Percentiles rank a stretch among this genome's conserved stretches.
Conservation (phyloP, 2,329 filamentous ascomycete species). For the Paracoccidioides lutzii region DNA sequence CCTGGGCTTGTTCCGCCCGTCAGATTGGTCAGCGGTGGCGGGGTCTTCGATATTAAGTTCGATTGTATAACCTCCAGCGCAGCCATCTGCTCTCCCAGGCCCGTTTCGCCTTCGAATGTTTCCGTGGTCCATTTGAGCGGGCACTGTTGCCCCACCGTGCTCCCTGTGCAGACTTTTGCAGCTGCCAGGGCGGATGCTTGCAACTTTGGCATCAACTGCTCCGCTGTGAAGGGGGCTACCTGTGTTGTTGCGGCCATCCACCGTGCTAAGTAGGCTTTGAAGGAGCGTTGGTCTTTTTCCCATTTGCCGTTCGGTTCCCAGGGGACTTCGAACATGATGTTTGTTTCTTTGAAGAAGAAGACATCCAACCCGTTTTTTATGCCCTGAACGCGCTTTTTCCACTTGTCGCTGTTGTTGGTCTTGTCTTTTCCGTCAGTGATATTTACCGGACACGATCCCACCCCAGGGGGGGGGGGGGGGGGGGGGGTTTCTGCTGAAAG, state of each 20-base stretch:
- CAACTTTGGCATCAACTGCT: constrained; percentile 46
- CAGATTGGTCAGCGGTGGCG: constrained; percentile 38
- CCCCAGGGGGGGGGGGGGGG: background rate
- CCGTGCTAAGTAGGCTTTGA: constrained; percentile 57
- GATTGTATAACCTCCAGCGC: constrained; percentile 52
- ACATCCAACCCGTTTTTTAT: constrained; percentile 39
- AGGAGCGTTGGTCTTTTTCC: constrained; percentile 58
- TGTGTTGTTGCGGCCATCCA: constrained; percentile 51
- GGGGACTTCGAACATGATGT: constrained; percentile 50
- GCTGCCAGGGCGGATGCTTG: constrained; percentile 47
- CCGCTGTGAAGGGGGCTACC: constrained; percentile 47
- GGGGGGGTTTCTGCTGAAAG: background rate
- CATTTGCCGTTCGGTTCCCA: constrained; percentile 52
- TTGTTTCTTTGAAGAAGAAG: constrained; percentile 39
- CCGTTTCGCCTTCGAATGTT: constrained; percentile 43
- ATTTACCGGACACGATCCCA: too few species aligned
- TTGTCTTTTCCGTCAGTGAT: constrained; percentile 14
- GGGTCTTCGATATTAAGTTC: constrained; percentile 38
- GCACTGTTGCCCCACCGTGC: constrained; percentile 45
- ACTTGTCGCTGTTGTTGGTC: constrained; percentile 35
- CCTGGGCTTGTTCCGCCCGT: constrained; percentile 44
- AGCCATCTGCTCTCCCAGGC: constrained; percentile 58
- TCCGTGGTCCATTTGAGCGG: constrained; percentile 49
- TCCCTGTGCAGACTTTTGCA: constrained; percentile 49
- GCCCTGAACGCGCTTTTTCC: constrained; percentile 44